Evolutionary conservation across 176 grass and related monocot species (phyloP).

Genomic region (Paspalum vaginatum): DNA sequence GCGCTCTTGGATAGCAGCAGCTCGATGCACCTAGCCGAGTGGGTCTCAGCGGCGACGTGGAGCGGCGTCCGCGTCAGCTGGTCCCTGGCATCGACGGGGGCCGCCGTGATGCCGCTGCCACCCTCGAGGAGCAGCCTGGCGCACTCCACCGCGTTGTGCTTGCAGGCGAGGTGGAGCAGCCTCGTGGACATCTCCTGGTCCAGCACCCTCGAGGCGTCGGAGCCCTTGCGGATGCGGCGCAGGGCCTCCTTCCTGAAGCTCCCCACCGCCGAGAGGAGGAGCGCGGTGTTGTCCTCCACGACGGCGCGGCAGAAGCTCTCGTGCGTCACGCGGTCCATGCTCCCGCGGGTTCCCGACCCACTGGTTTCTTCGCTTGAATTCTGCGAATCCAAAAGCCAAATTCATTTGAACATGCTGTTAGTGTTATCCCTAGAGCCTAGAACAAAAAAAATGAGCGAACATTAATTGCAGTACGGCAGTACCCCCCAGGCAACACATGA

Average conservation of each 20-base stretch:
- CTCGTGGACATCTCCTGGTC: conserved; percentile 51
- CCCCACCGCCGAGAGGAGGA: conserved; percentile 42
- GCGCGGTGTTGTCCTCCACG: conserved; percentile 37
- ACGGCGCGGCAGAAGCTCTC: conserved; percentile 42
- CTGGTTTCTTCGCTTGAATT: conserved; percentile 27
- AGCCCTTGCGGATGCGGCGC: conserved; percentile 47
- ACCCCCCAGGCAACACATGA: not conserved
- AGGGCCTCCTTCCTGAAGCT: conserved; percentile 43
- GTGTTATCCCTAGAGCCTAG: too few species aligned
- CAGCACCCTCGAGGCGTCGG: conserved; percentile 44
- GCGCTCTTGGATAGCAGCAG: conserved; percentile 61
- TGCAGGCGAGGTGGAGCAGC: conserved; percentile 70
- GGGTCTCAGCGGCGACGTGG: conserved; percentile 57
- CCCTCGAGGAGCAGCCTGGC: conserved; percentile 56
- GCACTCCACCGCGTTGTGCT: conserved; percentile 60
- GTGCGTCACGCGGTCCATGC: conserved; percentile 38
- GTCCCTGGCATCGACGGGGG: conserved; percentile 51
- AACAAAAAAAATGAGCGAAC: not conserved
- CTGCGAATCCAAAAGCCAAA: conserved; percentile 32
- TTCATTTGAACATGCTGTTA: not conserved
- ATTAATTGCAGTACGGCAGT: not conserved
- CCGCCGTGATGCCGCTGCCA: conserved; percentile 25
- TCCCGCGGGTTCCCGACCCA: not conserved
- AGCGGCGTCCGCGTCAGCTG: conserved; percentile 52
- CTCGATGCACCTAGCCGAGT: conserved; percentile 54